Evolutionary conservation across 805 yeast genomes (phyloP), one percentile per base, ranked within the genome.

Genomic region (Diddensiella santjacobensis): DNA sequence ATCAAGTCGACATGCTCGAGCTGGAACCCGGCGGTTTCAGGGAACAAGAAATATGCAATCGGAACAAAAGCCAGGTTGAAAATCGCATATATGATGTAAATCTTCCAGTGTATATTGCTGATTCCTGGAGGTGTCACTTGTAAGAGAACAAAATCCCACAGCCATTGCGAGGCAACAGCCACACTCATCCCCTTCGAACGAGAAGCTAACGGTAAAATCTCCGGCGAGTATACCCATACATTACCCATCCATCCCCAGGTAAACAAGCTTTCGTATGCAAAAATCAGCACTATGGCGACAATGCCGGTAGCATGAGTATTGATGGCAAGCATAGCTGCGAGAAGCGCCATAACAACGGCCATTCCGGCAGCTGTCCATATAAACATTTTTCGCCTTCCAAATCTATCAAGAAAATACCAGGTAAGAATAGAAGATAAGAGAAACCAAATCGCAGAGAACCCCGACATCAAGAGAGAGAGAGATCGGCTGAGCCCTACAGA

Each of bases 331-430:
- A 48, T 22, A 15, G 15, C 35, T 8, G 50, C 45, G 10, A 47
- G 22, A 3, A 26, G 30, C 13, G 30, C 47, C 40, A 29, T 31
- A 19, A 36, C 40, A 33, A 39, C 42, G 10, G 38, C 38, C 50
- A 44, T 48, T 24, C 35, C 50, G 20, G 26, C 17, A 17, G 47
- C 53, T 30, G 24, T 42, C 36, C 15, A 41, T 17, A 78, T 61
- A 40, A 75, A 74, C 36, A 77, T 70, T 37, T 64, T 61, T 48
- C 79, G 63, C 51, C 80, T 64, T 8, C 80, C 80, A 6, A 73
- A 65, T 43, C 58, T 60, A 59, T 74, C 79, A 22, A 78, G 77
- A 6, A 70, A 66, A 49, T 64, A 69, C 5, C 77, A 77, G 2
- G 78, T 77, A 36, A 70, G 61, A 43, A 75, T 67, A 13, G 75